These are phyloP conservation scores for Ceratocystis lukuohia DNA, from an alignment of 2,329 filamentous ascomycete genomes.

Conservation along the genomic window DNA sequence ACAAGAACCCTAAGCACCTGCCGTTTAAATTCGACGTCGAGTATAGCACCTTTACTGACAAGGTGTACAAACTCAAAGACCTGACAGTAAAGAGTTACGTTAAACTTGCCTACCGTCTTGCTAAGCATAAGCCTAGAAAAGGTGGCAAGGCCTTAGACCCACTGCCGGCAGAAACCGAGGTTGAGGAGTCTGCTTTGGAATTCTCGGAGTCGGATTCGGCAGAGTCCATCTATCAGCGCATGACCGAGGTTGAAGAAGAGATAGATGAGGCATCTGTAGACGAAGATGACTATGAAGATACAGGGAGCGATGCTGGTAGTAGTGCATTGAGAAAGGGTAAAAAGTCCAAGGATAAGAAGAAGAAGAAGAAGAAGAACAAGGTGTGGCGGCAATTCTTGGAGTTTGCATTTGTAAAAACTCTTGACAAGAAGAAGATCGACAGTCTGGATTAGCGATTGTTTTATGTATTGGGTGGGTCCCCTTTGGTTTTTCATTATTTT, in stretches of 20 bases:
- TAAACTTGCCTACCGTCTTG: conserved; percentile 67
- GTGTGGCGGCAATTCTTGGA: conserved; percentile 65
- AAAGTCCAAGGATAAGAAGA: conserved; percentile 37
- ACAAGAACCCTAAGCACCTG: conserved; percentile 42
- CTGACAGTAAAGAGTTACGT: conserved; percentile 74
- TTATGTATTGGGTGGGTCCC: neutral
- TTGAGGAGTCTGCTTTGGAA: neutral
- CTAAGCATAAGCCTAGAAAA: conserved; percentile 29
- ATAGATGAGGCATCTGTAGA: conserved; percentile 21
- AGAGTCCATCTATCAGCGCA: neutral
- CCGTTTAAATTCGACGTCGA: conserved; percentile 67
- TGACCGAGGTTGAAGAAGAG: conserved; percentile 21
- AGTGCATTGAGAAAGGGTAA: conserved; percentile 20
- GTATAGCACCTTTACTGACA: conserved; percentile 71
- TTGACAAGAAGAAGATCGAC: conserved; percentile 51
- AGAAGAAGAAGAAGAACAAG: conserved; percentile 46
- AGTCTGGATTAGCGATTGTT: conserved; percentile 25
- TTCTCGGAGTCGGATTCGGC: neutral
- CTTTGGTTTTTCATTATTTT: neutral
- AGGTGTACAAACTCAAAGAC: conserved; percentile 61
- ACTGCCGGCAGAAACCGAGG: neutral
- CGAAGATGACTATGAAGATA: conserved; percentile 23
- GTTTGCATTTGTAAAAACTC: conserved; percentile 66
- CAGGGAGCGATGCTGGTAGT: neutral
- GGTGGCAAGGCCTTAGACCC: neutral